Evolutionary conservation across 306 rosid species (phyloP), one percentile per base, ranked within the genome.

Genomic region (Parietaria judaica): DNA sequence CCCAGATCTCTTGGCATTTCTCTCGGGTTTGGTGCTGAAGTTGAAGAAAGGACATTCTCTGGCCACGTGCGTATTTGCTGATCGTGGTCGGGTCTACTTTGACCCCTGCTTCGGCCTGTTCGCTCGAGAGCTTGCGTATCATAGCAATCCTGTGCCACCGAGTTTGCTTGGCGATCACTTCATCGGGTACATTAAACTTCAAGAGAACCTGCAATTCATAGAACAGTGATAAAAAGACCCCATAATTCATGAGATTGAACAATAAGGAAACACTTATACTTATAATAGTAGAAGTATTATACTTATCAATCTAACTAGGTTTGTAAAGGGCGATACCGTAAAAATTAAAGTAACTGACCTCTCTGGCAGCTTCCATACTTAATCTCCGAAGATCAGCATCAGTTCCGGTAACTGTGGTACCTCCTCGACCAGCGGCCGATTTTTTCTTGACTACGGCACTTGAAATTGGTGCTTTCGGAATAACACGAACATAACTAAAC

Each of bases 91-190:
- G 89, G 75, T 91, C 98, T 64, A 91, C 95, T 80, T 91, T 83
- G 56, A 91, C 95, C 61, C 96, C 98, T 67, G 96, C 77, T 75
- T 90, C 88, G 61, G 98, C 96, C 77, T 91, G 98, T 76, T 91
- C 98, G 68, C 98, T 91, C 63, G 96, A 91, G 66, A 88, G 98
- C 80, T 86, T 91, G 56, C 98, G 96, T 74, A 91, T 91, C 98
- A 88, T 88, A 56, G 98, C 98, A 76, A 91, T 91, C 64, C 98
- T 90, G 84, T 91, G 98, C 98, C 98, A 91, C 73, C 98, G 80
- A 15, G 98, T 91, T 74, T 85, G 90, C 67, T 81, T 88, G 0
- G 89, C 86, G 66, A 91, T 88, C 75, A 82, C 83, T 71, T 88
- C 98, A 72, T 91, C 96, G 3, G 95, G 78, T 78, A 91, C 97